Conservation (phyloP, 306 rosid species). For the Biancaea sappan region DNA sequence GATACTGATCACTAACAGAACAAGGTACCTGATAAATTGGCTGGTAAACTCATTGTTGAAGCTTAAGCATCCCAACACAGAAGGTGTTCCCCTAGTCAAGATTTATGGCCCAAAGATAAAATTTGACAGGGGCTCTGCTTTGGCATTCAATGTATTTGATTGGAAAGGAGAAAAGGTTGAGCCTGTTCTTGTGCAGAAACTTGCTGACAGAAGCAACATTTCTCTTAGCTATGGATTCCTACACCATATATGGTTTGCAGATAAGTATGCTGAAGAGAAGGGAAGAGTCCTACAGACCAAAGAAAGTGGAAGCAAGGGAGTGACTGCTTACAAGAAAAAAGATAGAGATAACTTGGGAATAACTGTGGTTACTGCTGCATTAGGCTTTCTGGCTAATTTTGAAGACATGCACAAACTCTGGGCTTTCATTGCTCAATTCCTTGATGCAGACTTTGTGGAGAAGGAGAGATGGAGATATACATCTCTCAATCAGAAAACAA, state of each 20-base stretch:
- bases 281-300: conserved; percentile 62
- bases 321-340: conserved; percentile 45
- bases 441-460: conserved; percentile 96
- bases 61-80: conserved; percentile 78
- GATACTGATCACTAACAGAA: conserved; percentile 57
- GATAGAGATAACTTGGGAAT: conserved; percentile 59
- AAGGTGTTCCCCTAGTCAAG: conserved; percentile 65
- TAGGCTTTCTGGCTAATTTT: conserved; percentile 79
- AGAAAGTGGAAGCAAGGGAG: conserved; percentile 40
- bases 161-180: conserved; percentile 96
- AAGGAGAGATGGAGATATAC: conserved; percentile 98
- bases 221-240: conserved; percentile 90
- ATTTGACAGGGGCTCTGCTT: conserved; percentile 86
- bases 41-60: conserved; percentile 79
- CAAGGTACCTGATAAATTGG: conserved; percentile 91
- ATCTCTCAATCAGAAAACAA: conserved; percentile 81
- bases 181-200: conserved; percentile 94
- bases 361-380: conserved; percentile 90
- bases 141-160: conserved; percentile 91
- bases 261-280: conserved; percentile 73
- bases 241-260: conserved; percentile 77
- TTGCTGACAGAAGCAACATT: conserved; percentile 84
- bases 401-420: conserved; percentile 81
- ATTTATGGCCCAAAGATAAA: conserved; percentile 88
- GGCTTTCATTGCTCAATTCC: conserved; percentile 88